These are phyloP conservation scores for Exserohilum rostratum DNA, from an alignment of 2,329 filamentous ascomycete species.

Conservation along the genomic window DNA sequence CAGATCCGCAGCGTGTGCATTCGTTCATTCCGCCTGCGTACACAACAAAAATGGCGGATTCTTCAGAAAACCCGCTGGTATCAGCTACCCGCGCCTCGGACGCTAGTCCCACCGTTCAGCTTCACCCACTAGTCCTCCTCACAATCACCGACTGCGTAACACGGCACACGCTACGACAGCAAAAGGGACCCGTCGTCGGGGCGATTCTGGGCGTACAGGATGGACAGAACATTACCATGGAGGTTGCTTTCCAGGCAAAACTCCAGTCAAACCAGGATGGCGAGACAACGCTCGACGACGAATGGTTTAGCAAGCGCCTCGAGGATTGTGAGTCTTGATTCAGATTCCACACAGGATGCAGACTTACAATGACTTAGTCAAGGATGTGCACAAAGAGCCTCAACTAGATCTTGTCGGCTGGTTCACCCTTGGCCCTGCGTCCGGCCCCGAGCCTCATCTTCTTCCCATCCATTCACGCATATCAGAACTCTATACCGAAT, in stretches of 20 bases:
- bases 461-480: slow-evolving; percentile 81
- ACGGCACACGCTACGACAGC: slow-evolving; percentile 79
- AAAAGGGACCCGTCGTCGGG: slow-evolving; percentile 78
- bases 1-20: neutral
- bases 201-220: slow-evolving; percentile 91
- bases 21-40: neutral
- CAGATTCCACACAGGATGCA: neutral
- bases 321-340: slow-evolving; percentile 73
- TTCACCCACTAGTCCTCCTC: slow-evolving; percentile 93
- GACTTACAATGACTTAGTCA: slow-evolving; percentile 64
- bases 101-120: slow-evolving; percentile 76
- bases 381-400: slow-evolving; percentile 83
- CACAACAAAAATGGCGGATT: slow-evolving; percentile 42
- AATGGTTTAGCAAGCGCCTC: slow-evolving; percentile 78
- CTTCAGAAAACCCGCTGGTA: slow-evolving; percentile 51
- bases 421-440: slow-evolving; percentile 78
- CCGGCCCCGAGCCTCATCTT: slow-evolving; percentile 71
- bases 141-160: slow-evolving; percentile 97
- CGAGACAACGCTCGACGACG: slow-evolving; percentile 66
- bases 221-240: slow-evolving; percentile 87
- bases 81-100: slow-evolving; percentile 62
- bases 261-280: slow-evolving; percentile 54
- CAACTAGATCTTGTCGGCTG: slow-evolving; percentile 84
- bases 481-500: slow-evolving; percentile 77
- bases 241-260: slow-evolving; percentile 89